phyloP scores from a whole-genome alignment of 768 basidiomycete species.

The Mycena epipterygia region DNA sequence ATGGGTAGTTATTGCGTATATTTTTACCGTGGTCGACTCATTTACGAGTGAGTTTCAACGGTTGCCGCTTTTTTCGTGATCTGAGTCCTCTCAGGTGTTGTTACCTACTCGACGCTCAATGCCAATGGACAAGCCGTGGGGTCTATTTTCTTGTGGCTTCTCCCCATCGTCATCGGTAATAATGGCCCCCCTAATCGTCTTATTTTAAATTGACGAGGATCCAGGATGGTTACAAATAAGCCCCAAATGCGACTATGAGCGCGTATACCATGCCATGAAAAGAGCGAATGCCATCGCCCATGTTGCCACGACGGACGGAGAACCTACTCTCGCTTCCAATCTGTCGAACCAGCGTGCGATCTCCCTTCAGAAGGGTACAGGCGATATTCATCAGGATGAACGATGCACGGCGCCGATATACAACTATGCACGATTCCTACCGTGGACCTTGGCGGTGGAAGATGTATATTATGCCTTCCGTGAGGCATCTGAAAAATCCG shows the following conservation, averaged over 20 bases:
- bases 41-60: slow-evolving; percentile 24
- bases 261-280: slow-evolving; percentile 46
- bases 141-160: slow-evolving; percentile 39
- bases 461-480: slow-evolving; percentile 40
- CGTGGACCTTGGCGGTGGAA: slow-evolving; percentile 47
- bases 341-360: slow-evolving; percentile 38
- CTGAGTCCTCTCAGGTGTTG: slow-evolving; percentile 6
- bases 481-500: slow-evolving; percentile 37
- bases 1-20: slow-evolving; percentile 33
- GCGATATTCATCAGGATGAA: slow-evolving; percentile 39
- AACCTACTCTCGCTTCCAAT: slow-evolving; percentile 24
- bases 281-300: slow-evolving; percentile 48
- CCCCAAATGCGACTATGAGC: slow-evolving; percentile 55
- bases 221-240: slow-evolving; percentile 59
- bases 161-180: slow-evolving; percentile 30
- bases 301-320: slow-evolving; percentile 39
- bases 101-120: slow-evolving; percentile 39
- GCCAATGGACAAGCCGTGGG: slow-evolving; percentile 57
- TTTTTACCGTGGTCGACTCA: slow-evolving; percentile 36
- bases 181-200: slow-evolving; percentile 40
- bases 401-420: slow-evolving; percentile 44
- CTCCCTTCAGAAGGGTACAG: slow-evolving; percentile 27
- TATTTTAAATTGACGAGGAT: slow-evolving; percentile 56
- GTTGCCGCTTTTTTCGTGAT: not conserved
- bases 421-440: slow-evolving; percentile 47